A percentile compares a stretch with the other conserved stretches of the same genome.
Evolutionary conservation across 2,329 filamentous ascomycete species (phyloP).

Genomic region (Lachnellula cervina): DNA sequence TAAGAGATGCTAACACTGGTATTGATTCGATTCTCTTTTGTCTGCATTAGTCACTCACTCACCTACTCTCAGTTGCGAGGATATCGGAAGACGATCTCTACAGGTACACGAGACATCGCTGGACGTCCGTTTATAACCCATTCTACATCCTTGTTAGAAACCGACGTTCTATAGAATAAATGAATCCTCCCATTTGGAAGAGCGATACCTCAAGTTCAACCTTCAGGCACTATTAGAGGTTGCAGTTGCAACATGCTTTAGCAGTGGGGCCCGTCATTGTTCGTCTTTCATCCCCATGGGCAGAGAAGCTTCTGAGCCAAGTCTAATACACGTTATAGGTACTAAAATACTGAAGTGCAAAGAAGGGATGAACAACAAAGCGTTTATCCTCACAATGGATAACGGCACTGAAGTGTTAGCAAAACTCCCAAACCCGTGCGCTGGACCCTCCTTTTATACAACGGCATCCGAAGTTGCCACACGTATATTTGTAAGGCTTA

Average conservation of each 20-base stretch:
- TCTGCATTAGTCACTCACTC: too few species aligned
- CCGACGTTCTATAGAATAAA: not conserved
- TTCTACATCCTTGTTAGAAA: not conserved
- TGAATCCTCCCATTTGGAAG: not conserved
- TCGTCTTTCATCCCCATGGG: not conserved
- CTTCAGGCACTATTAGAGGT: not conserved
- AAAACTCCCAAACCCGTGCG: conserved; percentile 10
- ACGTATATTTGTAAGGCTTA: conserved; percentile 19
- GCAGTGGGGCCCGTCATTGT: not conserved
- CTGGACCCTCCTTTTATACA: conserved; percentile 19
- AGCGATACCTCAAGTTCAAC: not conserved
- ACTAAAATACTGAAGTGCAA: conserved; percentile 19
- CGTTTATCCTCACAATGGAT: conserved; percentile 25
- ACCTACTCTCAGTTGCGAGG: too few species aligned
- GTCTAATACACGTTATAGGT: not conserved
- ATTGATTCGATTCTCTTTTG: too few species aligned
- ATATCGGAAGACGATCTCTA: not conserved
- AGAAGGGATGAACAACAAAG: conserved; percentile 28
- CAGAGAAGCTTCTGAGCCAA: not conserved
- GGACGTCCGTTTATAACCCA: not conserved
- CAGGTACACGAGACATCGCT: not conserved
- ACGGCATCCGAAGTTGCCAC: conserved; percentile 23
- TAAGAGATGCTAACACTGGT: too few species aligned
- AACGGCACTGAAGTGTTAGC: conserved; percentile 20
- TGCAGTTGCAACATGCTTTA: not conserved